Evolutionary conservation across 2,329 filamentous ascomycete genomes (phyloP), one percentile per base, ranked within the genome.

Genomic region (Zymoseptoria ardabiliae): DNA sequence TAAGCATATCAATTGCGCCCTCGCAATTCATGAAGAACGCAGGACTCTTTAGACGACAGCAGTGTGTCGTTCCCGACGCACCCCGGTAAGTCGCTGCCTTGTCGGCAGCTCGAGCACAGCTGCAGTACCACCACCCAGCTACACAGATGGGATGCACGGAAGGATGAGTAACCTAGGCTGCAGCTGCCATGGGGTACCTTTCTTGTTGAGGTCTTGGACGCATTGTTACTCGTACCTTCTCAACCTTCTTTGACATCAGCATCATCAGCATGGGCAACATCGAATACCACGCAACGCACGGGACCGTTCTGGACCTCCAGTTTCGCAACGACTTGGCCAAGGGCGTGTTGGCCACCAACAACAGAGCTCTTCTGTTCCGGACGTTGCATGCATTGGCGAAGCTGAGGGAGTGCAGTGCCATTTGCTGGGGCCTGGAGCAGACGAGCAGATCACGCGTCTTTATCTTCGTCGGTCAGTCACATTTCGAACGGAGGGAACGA

Each of bases 311-410:
- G 5, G 35, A 45, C 35, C 35, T 45, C 17, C 35, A 17, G 2
- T 45, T 45, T 45, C 35, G 35, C 35, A 45, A 19, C 11, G 13
- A 35, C n/a, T 9, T 54, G 21, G 23, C 53, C 17, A n/a, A 20
- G 13, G 11, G 53, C 17, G 53, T 54, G 4, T 19, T 35, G 23
- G 53, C 53, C 17, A 22, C 25, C 23, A 54, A 54, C 23, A 54
- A 35, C 25, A 54, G 41, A 22, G 53, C 53, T 20, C 25, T 35
- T 7, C 25, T 54, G 53, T 54, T 54, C 19, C 25, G 53, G 17
- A 54, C 53, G 41, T 35, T 54, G 53, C 25, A 54, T 30, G 20
- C 53, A 25, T 41, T 54, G 17, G 53, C 53, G 25, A 54, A 54
- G 25, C 13, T 54, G 19, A n/a, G 13, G 19, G 53, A 35, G 11